A percentile compares a stretch with the other conserved stretches of the same genome.
phyloP scores from a whole-genome alignment of 352 stramenopile species.

The Discostella stelligera region DNA sequence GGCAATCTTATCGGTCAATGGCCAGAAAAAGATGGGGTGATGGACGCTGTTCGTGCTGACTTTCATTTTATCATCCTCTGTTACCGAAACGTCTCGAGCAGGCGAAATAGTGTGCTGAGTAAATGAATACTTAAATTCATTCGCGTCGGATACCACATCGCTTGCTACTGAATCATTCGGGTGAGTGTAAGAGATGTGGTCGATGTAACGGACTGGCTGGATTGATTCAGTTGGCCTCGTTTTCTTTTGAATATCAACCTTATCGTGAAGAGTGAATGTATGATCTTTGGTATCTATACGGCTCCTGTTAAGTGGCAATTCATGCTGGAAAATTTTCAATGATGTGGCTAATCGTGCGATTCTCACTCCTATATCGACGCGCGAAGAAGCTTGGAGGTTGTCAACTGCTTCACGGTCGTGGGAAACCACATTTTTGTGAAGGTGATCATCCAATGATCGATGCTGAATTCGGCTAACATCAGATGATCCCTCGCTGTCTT shows the following conservation, averaged over 20 bases:
- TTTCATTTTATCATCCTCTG: background rate
- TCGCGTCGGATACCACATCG: no score
- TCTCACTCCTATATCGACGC: conserved; percentile 8
- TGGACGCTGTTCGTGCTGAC: background rate
- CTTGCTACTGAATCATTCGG: no score
- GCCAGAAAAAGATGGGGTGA: conserved; percentile 7
- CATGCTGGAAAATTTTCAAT: conserved; percentile 22
- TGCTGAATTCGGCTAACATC: background rate
- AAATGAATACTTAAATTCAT: no score
- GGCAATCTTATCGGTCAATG: background rate
- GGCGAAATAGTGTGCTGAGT: no score
- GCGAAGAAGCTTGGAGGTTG: background rate
- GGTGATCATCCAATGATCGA: background rate
- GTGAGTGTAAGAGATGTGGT: no score
- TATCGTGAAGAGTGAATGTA: background rate
- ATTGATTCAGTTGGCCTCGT: no score
- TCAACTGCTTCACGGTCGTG: background rate
- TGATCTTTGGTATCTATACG: background rate
- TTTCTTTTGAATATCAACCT: no score
- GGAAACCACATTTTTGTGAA: background rate
- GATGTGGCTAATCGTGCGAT: conserved; percentile 25
- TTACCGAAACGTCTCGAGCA: background rate
- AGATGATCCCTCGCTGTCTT: background rate
- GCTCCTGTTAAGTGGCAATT: conserved; percentile 5
- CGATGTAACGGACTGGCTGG: no score